These are phyloP conservation scores for Neoascochyta sp. DNA, from an alignment of 2,329 filamentous ascomycete species.

Conservation along the genomic window DNA sequence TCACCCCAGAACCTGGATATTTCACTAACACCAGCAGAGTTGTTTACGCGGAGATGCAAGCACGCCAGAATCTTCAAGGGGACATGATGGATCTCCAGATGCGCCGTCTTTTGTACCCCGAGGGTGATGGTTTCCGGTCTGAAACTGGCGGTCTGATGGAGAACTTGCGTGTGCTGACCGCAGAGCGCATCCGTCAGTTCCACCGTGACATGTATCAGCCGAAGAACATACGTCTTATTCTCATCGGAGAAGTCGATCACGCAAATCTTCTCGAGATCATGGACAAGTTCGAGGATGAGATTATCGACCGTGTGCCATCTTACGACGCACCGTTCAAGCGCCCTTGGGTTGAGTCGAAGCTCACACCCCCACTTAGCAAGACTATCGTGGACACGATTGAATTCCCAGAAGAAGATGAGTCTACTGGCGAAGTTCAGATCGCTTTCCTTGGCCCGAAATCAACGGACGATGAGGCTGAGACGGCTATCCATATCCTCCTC, in stretches of 20 bases:
- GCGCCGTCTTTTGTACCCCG: slow-evolving; percentile 77
- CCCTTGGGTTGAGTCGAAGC: slow-evolving; percentile 87
- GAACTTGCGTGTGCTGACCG: slow-evolving; percentile 76
- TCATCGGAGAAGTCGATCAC: slow-evolving; percentile 90
- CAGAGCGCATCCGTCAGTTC: slow-evolving; percentile 88
- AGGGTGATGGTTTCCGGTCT: slow-evolving; percentile 88
- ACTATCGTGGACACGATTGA: slow-evolving; percentile 75
- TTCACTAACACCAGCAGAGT: slow-evolving; percentile 51
- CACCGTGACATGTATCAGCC: slow-evolving; percentile 98
- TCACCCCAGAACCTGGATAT: not conserved
- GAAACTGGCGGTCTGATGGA: slow-evolving; percentile 99
- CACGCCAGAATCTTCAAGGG: slow-evolving; percentile 75
- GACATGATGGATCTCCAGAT: slow-evolving; percentile 86
- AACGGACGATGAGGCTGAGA: slow-evolving; percentile 58
- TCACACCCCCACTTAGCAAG: slow-evolving; percentile 67
- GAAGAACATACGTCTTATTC: slow-evolving; percentile 84
- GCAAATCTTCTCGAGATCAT: slow-evolving; percentile 73
- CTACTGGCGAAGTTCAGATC: slow-evolving; percentile 80
- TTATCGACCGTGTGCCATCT: slow-evolving; percentile 75
- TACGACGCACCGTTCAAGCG: slow-evolving; percentile 72
- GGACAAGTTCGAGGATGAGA: slow-evolving; percentile 82
- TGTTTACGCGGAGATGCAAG: slow-evolving; percentile 99
- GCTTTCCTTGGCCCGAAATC: slow-evolving; percentile 84
- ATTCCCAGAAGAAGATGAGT: slow-evolving; percentile 96
- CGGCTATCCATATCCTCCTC: slow-evolving; percentile 74